Base-by-base conservation (phyloP, 2,329 filamentous ascomycete genomes). In the Phoma sp. region DNA sequence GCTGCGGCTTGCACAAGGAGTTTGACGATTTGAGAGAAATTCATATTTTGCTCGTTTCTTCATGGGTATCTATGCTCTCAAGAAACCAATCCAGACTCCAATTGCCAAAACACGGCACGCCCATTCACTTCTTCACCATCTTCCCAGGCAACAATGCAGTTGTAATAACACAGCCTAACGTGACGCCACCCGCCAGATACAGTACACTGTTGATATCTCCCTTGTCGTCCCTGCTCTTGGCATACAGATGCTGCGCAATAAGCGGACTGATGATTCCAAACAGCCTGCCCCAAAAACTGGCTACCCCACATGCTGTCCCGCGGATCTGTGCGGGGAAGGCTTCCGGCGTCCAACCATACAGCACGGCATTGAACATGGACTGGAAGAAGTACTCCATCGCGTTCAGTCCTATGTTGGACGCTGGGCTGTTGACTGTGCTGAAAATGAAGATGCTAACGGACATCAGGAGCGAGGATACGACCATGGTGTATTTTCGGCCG, bases 191-290 rank as follows among this genome's bases (percentile, higher is more conserved):
- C 5, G 83, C 83, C 22, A 86, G 65, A 60, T 84, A 86, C 48
- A 86, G 53, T 0, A 85, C 80, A 4, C 73, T 75, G 53, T 85
- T 83, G 5, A 80, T 66, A 35, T 77, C 72, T 0, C 77, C 72
- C 6, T 68, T 59, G 0, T 66, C 69, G 44, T 62, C 61, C 2
- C 36, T 61, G 41, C 61, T 66, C 11, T 47, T 66, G 7, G 70
- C 69, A 61, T 64, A 70, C 54, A 70, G 65, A n/a, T 80, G 72
- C 58, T 83, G 79, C 4, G 81, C 82, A 47, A 83, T 82, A 33
- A 86, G 62, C 0, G 84, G 84, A 33, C 81, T 82, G 13, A 86
- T 77, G 39, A 86, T 86, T 8, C 82, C 80, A 59, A 84, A 84
- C 23, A 86, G 48, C 2, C 84, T 69, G 1, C 84, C 84, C 82